Base-by-base conservation (phyloP, 306 rosid species). In the Prunus fruticosa region DNA sequence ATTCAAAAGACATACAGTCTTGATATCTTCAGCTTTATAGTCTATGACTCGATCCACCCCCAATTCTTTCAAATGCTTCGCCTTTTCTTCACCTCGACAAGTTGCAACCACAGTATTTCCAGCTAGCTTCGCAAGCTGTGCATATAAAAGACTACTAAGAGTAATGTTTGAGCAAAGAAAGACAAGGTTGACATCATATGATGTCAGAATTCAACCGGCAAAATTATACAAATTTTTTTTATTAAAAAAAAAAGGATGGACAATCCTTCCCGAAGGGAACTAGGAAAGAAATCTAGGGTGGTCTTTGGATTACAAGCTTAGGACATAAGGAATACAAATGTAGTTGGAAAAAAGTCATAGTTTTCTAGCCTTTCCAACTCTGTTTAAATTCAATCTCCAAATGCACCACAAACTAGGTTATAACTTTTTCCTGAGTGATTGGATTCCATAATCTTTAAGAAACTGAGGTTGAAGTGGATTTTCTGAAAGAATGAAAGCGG, bases 31-130 rank as follows among this genome's bases (percentile, higher is more conserved):
- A 72, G 85, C 79, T 77, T 72, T 89, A 66, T 92, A 94, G 79
- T 94, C 97, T 85, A 94, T 92, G 85, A 94, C 92, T 79, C 96
- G 91, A 85, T 94, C 95, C 67, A 86, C 97, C 80, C 97, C 98
- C 91, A 90, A 83, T 30, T 90, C 88, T 87, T 88, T 92, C 81
- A 94, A 78, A 84, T 90, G 95, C 82, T 79, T 83, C 79, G 93
- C 95, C 81, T 94, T 94, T 74, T 84, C 88, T 69, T 76, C 83
- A 71, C 98, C 97, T 80, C 97, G 96, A 83, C 98, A 94, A 60
- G 98, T 92, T 76, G 98, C 98, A 81, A 94, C 92, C 80, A 94
- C 97, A 2, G 76, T 88, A 71, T 92, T 94, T 81, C 97, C 95
- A 56, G 93, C 91, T 85, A 94, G 80, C 75, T 94, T 94, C 82